Percentiles rank a stretch among this genome's conserved stretches.
These are phyloP conservation scores for Globisporangium paroecandrum DNA, from an alignment of 352 stramenopile species.

Conservation along the genomic window DNA sequence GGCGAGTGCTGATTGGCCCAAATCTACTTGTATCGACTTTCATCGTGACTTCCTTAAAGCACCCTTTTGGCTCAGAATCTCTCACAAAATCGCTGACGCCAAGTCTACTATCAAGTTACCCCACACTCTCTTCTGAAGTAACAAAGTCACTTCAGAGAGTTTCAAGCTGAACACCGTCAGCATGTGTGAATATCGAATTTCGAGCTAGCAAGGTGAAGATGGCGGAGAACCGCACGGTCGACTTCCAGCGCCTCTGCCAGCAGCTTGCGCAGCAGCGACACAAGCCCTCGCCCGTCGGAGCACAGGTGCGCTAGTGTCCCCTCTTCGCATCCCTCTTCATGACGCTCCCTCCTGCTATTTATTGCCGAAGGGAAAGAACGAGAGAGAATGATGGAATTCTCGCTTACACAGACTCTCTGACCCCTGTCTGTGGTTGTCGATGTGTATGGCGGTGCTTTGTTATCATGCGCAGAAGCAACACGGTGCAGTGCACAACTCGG, in stretches of 20 bases:
- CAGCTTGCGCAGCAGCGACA: conserved; percentile 36
- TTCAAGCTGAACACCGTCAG: neutral
- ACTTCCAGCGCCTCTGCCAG: conserved; percentile 68
- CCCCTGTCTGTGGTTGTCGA: neutral
- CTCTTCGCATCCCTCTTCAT: neutral
- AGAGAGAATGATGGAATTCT: neutral
- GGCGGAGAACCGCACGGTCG: conserved; percentile 64
- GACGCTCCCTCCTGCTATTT: neutral
- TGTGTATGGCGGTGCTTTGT: neutral
- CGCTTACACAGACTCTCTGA: neutral
- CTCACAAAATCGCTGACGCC: no score
- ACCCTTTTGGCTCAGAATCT: no score
- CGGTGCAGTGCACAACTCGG: conserved; percentile 25
- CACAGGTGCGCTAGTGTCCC: conserved; percentile 19
- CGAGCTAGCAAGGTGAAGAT: conserved; percentile 21
- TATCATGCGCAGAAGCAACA: conserved; percentile 28
- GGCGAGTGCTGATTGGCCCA: no score
- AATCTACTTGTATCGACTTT: no score
- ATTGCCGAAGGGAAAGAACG: neutral
- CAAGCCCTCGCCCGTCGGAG: conserved; percentile 14
- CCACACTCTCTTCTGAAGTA: neutral
- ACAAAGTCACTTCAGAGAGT: neutral
- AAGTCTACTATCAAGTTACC: no score
- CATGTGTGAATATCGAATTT: conserved; percentile 1
- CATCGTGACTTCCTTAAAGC: no score